Base-by-base conservation (phyloP, 768 basidiomycete species). In the Tulasnella sp. region DNA sequence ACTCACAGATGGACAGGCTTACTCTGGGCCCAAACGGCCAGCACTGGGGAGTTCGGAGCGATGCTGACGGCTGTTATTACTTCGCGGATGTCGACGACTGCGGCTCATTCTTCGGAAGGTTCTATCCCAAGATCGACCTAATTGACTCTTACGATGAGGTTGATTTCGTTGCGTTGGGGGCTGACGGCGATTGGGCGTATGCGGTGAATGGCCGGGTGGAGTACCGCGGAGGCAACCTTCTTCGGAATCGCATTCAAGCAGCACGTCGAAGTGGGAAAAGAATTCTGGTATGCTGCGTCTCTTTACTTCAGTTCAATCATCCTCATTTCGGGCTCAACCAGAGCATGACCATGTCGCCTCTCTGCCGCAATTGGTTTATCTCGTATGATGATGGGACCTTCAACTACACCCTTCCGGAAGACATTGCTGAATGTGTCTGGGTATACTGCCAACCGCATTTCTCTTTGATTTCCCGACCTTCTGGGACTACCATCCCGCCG, bases 341-440 rank as follows among this genome's bases (percentile, higher is more conserved):
- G 71, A 72, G 37, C 71, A 46, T 72, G 20, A 9, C 44, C 16
- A 40, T 72, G 71, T 72, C 71, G 37, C 71, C 71, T 42, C 20
- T 72, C 39, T 5, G 23, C 32, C 71, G 44, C 7, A 72, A 5
- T 72, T 72, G 71, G 71, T 40, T 72, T 26, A 15, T 72, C 16
- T 40, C n/a, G n/a, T 46, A 37, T 9, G 71, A 72, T 20, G 71
- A 72, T 40, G 71, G 71, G 11, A 72, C 71, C 71, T 29, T 72
- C n/a, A 35, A 72, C 20, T 72, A n/a, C 32, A 35, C 6, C n/a
- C 71, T 72, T 26, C 71, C 71, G 18, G 13, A 40, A 23, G n/a
- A 35, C 26, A 72, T 72, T 6, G n/a, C 26, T 26, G 4, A 35
- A n/a, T 23, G 20, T 46, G 37, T 42, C 23, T 20, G 20, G 15